phyloP scores from a whole-genome alignment of 208 protist genomes.

The Strigomonas culicis region DNA sequence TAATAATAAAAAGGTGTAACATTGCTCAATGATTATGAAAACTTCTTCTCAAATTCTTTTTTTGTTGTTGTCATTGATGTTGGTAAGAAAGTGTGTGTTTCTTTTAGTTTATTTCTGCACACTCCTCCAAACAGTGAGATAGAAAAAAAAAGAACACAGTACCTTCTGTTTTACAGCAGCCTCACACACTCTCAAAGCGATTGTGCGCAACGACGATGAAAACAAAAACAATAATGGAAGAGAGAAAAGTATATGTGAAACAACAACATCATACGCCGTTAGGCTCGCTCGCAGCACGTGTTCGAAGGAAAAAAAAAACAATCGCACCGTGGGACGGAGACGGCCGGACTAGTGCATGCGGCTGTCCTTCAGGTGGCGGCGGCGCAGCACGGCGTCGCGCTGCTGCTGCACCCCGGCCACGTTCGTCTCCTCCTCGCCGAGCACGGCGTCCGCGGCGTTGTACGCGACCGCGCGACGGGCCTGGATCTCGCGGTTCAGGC shows the following conservation, averaged over 20 bases:
- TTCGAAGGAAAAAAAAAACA: constrained; percentile 1
- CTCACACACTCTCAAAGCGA: too few relatives aligned
- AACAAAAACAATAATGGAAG: constrained; percentile 12
- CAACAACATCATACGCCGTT: too few relatives aligned
- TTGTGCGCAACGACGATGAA: too few relatives aligned
- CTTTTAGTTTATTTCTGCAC: not conserved
- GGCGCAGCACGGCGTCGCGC: constrained; percentile 77
- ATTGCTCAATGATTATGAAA: not conserved
- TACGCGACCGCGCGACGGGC: constrained; percentile 57
- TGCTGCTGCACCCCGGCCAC: constrained; percentile 69
- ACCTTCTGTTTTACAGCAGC: too few relatives aligned
- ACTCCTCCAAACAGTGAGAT: not conserved
- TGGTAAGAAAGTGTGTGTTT: not conserved
- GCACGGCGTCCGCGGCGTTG: constrained; percentile 45
- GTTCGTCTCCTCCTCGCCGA: constrained; percentile 80
- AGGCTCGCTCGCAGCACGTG: too few relatives aligned
- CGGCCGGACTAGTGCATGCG: constrained; percentile 32
- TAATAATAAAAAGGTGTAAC: not conserved
- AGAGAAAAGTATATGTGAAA: constrained; percentile 8
- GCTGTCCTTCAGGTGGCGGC: constrained; percentile 67
- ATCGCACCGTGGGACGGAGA: not conserved
- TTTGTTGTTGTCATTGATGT: not conserved
- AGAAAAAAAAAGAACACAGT: not conserved
- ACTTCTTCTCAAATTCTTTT: not conserved
- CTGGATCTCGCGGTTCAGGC: constrained; percentile 63